phyloP scores from a whole-genome alignment of 2,329 filamentous ascomycete genomes.

The Verticillium zaregamsianum region DNA sequence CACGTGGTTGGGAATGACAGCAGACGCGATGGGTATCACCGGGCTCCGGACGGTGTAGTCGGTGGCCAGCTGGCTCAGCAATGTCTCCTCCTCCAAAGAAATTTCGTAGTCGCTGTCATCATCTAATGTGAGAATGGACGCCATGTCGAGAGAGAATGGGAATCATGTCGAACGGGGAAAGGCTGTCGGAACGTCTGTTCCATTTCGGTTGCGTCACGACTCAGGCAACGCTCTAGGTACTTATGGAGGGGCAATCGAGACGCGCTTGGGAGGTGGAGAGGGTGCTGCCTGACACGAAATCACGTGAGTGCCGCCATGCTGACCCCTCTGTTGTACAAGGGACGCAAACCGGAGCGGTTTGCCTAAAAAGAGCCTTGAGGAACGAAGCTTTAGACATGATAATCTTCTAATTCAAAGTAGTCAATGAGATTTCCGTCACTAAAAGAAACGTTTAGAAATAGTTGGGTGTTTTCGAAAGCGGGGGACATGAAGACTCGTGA shows the following conservation, averaged over 20 bases:
- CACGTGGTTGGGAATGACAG: neutral
- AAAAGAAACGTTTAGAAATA: too few species aligned
- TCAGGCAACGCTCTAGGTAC: neutral
- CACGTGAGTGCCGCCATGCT: neutral
- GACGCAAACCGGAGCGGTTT: too few species aligned
- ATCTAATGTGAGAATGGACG: conserved; percentile 15
- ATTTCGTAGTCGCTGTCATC: conserved; percentile 44
- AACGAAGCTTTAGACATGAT: too few species aligned
- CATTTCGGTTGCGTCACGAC: neutral
- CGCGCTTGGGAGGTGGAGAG: neutral
- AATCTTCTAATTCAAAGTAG: too few species aligned
- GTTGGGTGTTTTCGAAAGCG: too few species aligned
- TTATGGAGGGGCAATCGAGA: neutral
- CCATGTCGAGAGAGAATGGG: conserved; percentile 1
- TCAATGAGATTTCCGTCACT: too few species aligned
- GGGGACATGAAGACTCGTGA: too few species aligned
- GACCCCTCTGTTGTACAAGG: too few species aligned
- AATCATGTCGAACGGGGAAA: conserved; percentile 2
- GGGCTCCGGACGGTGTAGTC: conserved; percentile 12
- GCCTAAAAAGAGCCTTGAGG: too few species aligned
- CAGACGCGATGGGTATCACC: conserved; percentile 1
- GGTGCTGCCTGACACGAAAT: neutral
- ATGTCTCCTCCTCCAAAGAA: conserved; percentile 40
- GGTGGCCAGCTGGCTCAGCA: conserved; percentile 29
- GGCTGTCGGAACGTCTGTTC: neutral